Percentiles rank a stretch among this genome's conserved stretches.
Evolutionary conservation across 169 alveolate genomes (phyloP).

Genomic region (Theileria annulata): DNA sequence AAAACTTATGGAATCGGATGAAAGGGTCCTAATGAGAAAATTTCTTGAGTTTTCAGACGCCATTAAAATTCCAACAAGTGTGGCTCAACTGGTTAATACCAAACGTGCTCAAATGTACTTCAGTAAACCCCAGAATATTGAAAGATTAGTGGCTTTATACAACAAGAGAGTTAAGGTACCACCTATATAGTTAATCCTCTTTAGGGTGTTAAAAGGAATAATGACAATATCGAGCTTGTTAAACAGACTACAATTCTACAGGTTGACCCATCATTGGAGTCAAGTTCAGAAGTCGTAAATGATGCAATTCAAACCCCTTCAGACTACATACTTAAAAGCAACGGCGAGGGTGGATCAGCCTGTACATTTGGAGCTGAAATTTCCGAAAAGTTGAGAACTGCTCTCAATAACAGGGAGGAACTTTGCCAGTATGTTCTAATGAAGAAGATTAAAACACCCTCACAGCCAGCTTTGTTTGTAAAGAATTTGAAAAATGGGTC

Average conservation of each 20-base stretch:
- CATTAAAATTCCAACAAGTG: conserved; percentile 54
- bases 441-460: conserved; percentile 49
- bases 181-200: not conserved
- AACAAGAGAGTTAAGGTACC: conserved; percentile 24
- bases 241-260: conserved; percentile 43
- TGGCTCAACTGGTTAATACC: conserved; percentile 55
- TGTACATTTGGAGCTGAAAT: conserved; percentile 20
- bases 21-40: not conserved
- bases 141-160: conserved; percentile 6
- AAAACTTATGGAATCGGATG: conserved; percentile 27
- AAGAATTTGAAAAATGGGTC: conserved; percentile 12
- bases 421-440: conserved; percentile 54
- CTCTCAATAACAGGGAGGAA: conserved; percentile 1
- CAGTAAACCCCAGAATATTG: conserved; percentile 24
- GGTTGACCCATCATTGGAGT: conserved; percentile 60
- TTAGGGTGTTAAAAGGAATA: conserved; percentile 14
- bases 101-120: conserved; percentile 56
- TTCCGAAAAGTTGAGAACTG: conserved; percentile 14
- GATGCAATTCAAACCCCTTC: conserved; percentile 57
- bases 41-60: conserved; percentile 52
- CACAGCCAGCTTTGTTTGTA: conserved; percentile 54
- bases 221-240: not conserved
- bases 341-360: conserved; percentile 58
- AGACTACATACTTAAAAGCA: conserved; percentile 41
- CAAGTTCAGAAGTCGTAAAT: conserved; percentile 18